Base-by-base conservation (phyloP, 768 basidiomycete species). In the Tricholoma terreum region DNA sequence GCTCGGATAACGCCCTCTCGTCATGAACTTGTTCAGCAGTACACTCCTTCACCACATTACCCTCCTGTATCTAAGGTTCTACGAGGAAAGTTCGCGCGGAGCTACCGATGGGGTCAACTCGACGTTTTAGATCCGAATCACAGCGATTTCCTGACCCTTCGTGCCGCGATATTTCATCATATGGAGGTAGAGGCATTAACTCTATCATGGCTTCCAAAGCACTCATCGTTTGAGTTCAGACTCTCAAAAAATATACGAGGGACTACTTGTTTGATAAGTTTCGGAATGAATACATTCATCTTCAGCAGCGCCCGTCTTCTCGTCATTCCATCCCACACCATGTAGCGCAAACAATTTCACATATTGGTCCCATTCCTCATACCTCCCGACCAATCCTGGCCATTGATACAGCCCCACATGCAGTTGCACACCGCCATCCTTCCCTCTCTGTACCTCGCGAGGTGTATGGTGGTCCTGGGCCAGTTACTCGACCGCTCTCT, bases 201-300 rank as follows among this genome's bases (percentile, higher is more conserved):
- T 57, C 31, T 56, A 61, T 27, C 46, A 17, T 17, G 27, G n/a
- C 27, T 11, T 27, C 8, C 8, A n/a, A 4, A n/a, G 10, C 4
- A n/a, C 46, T 49, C n/a, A 49, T 30, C 9, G 46, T 17, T 17
- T 46, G 45, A 57, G 68, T 67, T 58, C 69, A 94, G 91, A 89
- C 87, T 52, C 78, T 95, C 65, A 89, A 89, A 76, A 87, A 88
- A 68, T 92, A 92, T 72, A 92, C 90, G 36, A 81, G 83, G 65
- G 87, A 89, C 64, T 91, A 92, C 75, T 80, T 92, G 51, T 89
- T 89, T 62, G 85, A 89, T 66, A 90, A 87, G 66, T 92, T 88
- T 74, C 80, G 81, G 57, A 72, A 68, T 59, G 87, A 89, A 55
- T 83, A 80, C n/a, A 31, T 49, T 69, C 73, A 76, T 58, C 74